A percentile compares a stretch with the other conserved stretches of the same genome.
These are phyloP conservation scores for Lipomyces chichibuensis DNA, from an alignment of 805 yeast species.

Conservation along the genomic window DNA sequence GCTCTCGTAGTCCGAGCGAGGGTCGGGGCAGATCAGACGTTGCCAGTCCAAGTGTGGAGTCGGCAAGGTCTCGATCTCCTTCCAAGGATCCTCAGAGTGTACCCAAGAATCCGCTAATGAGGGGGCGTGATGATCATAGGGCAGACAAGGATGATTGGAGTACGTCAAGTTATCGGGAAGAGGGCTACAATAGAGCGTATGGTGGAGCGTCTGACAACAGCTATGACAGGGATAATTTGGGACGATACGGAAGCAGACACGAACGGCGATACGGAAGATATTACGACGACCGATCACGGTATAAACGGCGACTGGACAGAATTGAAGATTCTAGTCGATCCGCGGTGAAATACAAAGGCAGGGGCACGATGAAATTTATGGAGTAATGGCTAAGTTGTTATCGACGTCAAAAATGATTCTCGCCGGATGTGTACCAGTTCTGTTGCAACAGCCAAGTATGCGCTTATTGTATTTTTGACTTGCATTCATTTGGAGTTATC, in stretches of 20 bases:
- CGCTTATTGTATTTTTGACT: background rate
- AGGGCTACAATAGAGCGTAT: background rate
- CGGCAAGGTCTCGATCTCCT: background rate
- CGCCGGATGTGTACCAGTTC: background rate
- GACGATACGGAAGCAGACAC: background rate
- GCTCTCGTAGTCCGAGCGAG: background rate
- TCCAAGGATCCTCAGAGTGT: background rate
- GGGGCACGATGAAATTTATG: background rate
- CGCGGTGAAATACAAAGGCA: background rate
- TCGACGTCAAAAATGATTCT: background rate
- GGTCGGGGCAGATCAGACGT: background rate
- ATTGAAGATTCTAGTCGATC: background rate
- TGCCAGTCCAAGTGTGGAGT: background rate
- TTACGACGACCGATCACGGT: background rate
- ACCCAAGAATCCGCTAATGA: background rate
- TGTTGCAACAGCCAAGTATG: too few relatives aligned
- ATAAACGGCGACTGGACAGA: background rate
- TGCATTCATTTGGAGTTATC: conserved; percentile 5
- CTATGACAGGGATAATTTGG: background rate
- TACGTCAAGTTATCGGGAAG: background rate
- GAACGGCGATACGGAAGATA: background rate
- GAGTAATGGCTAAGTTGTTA: background rate
- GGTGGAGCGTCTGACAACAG: background rate
- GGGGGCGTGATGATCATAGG: background rate
- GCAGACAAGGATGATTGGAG: background rate